Evolutionary conservation across 75 land plant species (phyloP), one percentile per base, ranked within the genome.

Genomic region (Pseudotsuga menziesii): DNA sequence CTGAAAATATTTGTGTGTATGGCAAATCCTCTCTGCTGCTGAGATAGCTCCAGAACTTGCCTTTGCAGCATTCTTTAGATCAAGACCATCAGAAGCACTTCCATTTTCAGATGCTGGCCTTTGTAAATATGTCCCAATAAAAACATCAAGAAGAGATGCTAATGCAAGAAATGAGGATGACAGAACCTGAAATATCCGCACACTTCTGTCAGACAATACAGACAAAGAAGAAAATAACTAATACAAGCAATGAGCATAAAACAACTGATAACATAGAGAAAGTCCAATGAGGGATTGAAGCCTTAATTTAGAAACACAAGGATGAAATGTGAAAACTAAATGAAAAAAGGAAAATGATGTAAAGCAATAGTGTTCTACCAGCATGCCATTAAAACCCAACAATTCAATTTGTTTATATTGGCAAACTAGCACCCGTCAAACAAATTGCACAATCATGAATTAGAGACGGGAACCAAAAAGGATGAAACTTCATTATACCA

Each of bases 141-240:
- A 72, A 35, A 91, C 78, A 83, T 91, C 92, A 81, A 94, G 77
- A 72, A 94, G 85, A 72, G 94, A 85, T 5, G 98, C 89, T 64
- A 96, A 76, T 52, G 98, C 92, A 74, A 96, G 84, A 78, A 96
- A 81, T 77, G 98, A 88, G 32, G 94, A 90, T 77, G 94, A 87
- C 39, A 90, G 73, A 27, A 94, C 91, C 98, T 96, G 92, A 58
- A 84, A 20, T 14, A 35, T 14, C 27, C 56, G 8, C 58, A 48
- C 7, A 36, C 56, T 72, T 52, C 25, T 13, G 20, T n/a, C 56
- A 25, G 62, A 36, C 32, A 48, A 44, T 56, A 27, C 63, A 44
- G 56, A 48, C 54, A 58, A 58, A n/a, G 61, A 27, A 58, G 41
- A 36, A 61, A 29, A n/a, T 8, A 22, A 77, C 78, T 25, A 60